Conservation (phyloP, 2,329 filamentous ascomycete species). For the Penicillium sp. region DNA sequence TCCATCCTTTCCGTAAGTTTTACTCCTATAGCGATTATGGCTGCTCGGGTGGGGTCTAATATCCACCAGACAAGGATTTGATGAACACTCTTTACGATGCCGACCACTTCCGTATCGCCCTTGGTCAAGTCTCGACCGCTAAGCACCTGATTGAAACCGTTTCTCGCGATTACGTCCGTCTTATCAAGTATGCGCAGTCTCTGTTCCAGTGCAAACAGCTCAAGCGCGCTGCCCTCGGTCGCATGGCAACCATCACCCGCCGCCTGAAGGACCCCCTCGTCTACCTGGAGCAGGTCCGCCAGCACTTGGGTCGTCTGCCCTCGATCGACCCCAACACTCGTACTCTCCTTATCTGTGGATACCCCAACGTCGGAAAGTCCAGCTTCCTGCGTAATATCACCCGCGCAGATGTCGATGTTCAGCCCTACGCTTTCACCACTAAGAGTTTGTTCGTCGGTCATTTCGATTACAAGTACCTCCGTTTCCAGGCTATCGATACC, state of each 20-base stretch:
- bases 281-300: slow-evolving; percentile 93
- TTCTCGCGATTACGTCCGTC: slow-evolving; percentile 89
- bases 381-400: slow-evolving; percentile 92
- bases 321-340: slow-evolving; percentile 98
- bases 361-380: slow-evolving; percentile 96
- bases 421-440: slow-evolving; percentile 98
- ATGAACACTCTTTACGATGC: slow-evolving; percentile 98
- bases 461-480: slow-evolving; percentile 93
- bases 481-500: slow-evolving; percentile 92
- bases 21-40: slow-evolving; percentile 13
- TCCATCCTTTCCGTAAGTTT: slow-evolving; percentile 80
- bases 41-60: slow-evolving; percentile 19
- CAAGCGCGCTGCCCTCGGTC: slow-evolving; percentile 91
- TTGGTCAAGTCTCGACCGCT: slow-evolving; percentile 92
- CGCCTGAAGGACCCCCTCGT: slow-evolving; percentile 90
- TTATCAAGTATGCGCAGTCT: slow-evolving; percentile 94
- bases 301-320: slow-evolving; percentile 94
- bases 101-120: slow-evolving; percentile 95
- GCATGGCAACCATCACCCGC: slow-evolving; percentile 97
- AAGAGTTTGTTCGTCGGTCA: slow-evolving; percentile 97
- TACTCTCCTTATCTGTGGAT: slow-evolving; percentile 93
- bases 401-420: slow-evolving; percentile 91
- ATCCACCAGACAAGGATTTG: slow-evolving; percentile 64
- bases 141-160: slow-evolving; percentile 97
- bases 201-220: slow-evolving; percentile 99